A percentile compares a stretch with the other conserved stretches of the same genome.
Conservation (phyloP, 139 green algal species). For the Volvox africanus region DNA sequence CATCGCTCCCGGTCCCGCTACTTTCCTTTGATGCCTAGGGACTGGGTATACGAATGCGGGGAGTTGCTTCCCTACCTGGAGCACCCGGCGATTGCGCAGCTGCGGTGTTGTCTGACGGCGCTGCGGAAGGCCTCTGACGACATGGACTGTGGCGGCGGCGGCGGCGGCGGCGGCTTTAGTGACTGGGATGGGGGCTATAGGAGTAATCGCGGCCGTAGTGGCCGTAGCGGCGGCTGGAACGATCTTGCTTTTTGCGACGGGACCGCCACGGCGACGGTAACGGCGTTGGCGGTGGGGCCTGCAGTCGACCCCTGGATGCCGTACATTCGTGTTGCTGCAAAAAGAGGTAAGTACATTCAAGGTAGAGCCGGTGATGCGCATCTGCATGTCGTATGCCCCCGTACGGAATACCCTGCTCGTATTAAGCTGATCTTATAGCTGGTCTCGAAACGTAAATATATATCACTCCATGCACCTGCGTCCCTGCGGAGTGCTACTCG, state of each 20-base stretch:
- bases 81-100: slow-evolving; percentile 24
- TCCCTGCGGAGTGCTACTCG: not conserved
- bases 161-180: too few species aligned
- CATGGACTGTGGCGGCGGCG: not conserved
- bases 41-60: not conserved
- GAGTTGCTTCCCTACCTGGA: slow-evolving; percentile 46
- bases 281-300: not conserved
- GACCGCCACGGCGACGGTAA: not conserved
- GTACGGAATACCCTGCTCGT: too few species aligned
- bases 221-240: too few species aligned
- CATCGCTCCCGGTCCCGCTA: not conserved
- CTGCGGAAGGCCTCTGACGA: not conserved
- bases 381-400: too few species aligned
- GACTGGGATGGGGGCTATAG: too few species aligned
- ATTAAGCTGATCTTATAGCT: too few species aligned
- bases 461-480: too few species aligned
- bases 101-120: slow-evolving; percentile 9
- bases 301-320: slow-evolving; percentile 12
- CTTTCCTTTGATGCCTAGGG: not conserved
- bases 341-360: not conserved
- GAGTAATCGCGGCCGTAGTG: too few species aligned
- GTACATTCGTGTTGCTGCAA: not conserved
- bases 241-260: not conserved
- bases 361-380: too few species aligned
- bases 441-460: too few species aligned